Evolutionary conservation across 2,329 filamentous ascomycete genomes (phyloP).

Genomic region (Penicillium sp.): DNA sequence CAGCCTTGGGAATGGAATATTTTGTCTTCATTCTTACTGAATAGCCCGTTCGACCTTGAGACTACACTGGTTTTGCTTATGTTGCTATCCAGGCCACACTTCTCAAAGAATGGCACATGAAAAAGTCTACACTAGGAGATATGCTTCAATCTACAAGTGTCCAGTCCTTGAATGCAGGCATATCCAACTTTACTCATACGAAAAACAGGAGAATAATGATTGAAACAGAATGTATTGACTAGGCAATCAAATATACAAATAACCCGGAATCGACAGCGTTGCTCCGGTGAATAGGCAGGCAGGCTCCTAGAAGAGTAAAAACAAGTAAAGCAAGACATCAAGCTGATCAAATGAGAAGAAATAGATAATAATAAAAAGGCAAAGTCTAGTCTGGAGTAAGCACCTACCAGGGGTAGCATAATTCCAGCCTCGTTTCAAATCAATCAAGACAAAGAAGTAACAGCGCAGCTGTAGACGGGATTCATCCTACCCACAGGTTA

Average conservation of each 20-base stretch:
- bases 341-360: neutral
- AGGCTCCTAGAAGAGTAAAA: constrained; percentile 10
- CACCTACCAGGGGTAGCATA: constrained; percentile 17
- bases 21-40: too few species aligned
- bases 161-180: neutral
- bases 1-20: too few species aligned
- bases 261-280: neutral
- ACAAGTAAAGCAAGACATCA: neutral
- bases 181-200: neutral
- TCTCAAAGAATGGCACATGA: too few species aligned
- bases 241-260: constrained; percentile 13
- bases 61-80: too few species aligned
- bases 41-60: too few species aligned
- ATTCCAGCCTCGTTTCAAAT: constrained; percentile 9
- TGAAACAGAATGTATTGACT: neutral
- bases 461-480: constrained; percentile 4
- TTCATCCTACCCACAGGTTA: constrained; percentile 23
- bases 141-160: too few species aligned
- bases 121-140: too few species aligned
- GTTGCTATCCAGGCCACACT: too few species aligned
- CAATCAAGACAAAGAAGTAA: constrained; percentile 1
- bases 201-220: neutral
- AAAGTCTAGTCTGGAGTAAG: constrained; percentile 9
- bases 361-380: neutral
- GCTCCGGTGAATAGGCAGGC: constrained; percentile 1